Base-by-base conservation (phyloP, 2,329 filamentous ascomycete species). In the Rhynchosporium graminicola region DNA sequence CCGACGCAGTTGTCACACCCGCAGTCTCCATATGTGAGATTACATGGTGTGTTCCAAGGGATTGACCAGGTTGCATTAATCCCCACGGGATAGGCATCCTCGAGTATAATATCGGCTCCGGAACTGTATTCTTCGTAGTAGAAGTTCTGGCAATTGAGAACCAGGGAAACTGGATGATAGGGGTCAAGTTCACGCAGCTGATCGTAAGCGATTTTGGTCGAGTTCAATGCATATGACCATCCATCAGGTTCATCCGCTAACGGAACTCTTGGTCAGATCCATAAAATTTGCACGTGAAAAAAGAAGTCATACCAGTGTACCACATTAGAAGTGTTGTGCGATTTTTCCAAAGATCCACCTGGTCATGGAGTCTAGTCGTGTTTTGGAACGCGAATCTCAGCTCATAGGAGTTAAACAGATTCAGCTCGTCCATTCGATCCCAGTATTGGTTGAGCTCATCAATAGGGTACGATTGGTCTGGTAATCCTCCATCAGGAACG, bases 81-180 rank as follows among this genome's bases (percentile, higher is more conserved):
- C 4, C 75, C 76, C 42, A 83, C 74, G 0, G 81, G 80, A 59
- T 83, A 83, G 0, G 79, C 76, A 62, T 83, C 81, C 57, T 78
- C 76, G 50, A 82, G 74, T 40, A 83, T 74, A 63, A 83, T 82
- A 63, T 83, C 81, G 0, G 80, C 78, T 8, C 82, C 82, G 1
- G 76, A 69, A 1, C 78, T 73, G 67, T 83, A 83, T n/a, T 79
- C 74, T 31, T 72, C 64, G 69, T 81, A 83, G 69, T 82, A 77
- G 70, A 80, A 83, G 66, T 83, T 80, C 52, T 77, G 76, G 71
- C 82, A 83, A 65, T 83, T 83, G 36, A 83, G 73, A 3, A 78
- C 77, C 3, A 83, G 74, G 4, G 76, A 79, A n/a, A 82, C 75
- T 0, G 81, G 81, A 70, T 83, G 82, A 66, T 82, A 83, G 0